These are phyloP conservation scores for Neopestalotiopsis rosae DNA, from an alignment of 2,329 filamentous ascomycete genomes.

Conservation along the genomic window DNA sequence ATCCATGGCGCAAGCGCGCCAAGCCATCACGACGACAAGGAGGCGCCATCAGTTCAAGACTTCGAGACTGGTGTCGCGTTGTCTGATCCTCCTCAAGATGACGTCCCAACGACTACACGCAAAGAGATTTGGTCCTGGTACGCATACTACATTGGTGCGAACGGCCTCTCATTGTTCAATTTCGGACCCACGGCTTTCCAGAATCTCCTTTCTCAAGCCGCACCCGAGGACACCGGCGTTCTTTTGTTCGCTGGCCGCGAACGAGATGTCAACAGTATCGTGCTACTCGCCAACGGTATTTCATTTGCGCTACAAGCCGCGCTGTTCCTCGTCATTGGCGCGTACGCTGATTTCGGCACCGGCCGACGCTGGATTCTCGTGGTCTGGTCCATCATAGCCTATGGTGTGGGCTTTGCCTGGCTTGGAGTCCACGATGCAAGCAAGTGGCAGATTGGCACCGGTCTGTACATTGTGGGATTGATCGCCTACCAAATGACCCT, in stretches of 20 bases:
- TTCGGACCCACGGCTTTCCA: conserved; percentile 70
- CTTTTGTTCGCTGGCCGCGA: conserved; percentile 60
- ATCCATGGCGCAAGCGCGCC: neutral
- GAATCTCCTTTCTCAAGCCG: conserved; percentile 66
- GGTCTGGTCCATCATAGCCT: conserved; percentile 64
- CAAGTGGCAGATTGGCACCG: conserved; percentile 65
- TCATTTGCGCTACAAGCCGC: conserved; percentile 71
- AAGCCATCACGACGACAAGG: neutral
- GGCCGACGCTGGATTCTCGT: conserved; percentile 69
- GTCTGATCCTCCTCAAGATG: neutral
- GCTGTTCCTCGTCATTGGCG: conserved; percentile 57
- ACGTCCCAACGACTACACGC: conserved; percentile 2
- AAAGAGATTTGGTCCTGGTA: conserved; percentile 3
- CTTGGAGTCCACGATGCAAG: conserved; percentile 65
- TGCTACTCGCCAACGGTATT: conserved; percentile 69
- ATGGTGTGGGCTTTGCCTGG: conserved; percentile 70
- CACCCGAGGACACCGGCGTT: conserved; percentile 54
- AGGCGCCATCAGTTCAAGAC: neutral
- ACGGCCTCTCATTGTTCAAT: conserved; percentile 67
- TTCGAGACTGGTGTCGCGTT: neutral
- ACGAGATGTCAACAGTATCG: conserved; percentile 68
- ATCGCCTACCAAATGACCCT: conserved; percentile 71
- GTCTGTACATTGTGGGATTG: conserved; percentile 69
- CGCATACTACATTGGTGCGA: conserved; percentile 69
- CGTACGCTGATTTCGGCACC: conserved; percentile 67